Conservation (phyloP, 768 basidiomycete genomes). For the Leccinum variicolor region DNA sequence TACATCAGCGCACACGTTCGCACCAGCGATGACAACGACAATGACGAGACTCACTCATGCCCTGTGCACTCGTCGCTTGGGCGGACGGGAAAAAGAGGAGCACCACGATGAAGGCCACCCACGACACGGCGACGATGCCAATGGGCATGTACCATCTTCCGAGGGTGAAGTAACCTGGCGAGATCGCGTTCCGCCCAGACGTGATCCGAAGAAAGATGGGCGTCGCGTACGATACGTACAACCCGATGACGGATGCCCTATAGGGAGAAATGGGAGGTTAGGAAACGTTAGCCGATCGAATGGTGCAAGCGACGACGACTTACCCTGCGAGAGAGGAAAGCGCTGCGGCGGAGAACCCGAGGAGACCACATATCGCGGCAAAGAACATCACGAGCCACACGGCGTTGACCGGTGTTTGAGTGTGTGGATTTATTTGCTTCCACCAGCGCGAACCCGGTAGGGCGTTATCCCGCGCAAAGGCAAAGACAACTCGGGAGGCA, state of each 20-base stretch:
- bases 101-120: slow-evolving; percentile 61
- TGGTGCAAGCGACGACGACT: slow-evolving; percentile 5
- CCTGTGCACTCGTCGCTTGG: slow-evolving; percentile 36
- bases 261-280: neutral
- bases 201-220: slow-evolving; percentile 73
- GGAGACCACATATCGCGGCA: slow-evolving; percentile 55
- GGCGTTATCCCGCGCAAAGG: slow-evolving; percentile 71
- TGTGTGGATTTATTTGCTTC: slow-evolving; percentile 56
- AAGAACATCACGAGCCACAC: slow-evolving; percentile 68
- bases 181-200: slow-evolving; percentile 55
- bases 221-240: slow-evolving; percentile 61
- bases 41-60: slow-evolving; percentile 51
- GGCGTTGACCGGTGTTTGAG: slow-evolving; percentile 70
- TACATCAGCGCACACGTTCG: neutral
- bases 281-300: neutral
- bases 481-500: slow-evolving; percentile 72
- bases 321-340: slow-evolving; percentile 67
- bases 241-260: slow-evolving; percentile 67
- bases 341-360: slow-evolving; percentile 65
- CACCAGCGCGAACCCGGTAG: slow-evolving; percentile 70
- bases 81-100: slow-evolving; percentile 56
- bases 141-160: slow-evolving; percentile 60
- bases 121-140: slow-evolving; percentile 58
- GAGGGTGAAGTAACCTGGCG: slow-evolving; percentile 58
- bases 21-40: neutral